phyloP scores from a whole-genome alignment of 2,329 filamentous ascomycete genomes.

The Aureobasidium sp. region DNA sequence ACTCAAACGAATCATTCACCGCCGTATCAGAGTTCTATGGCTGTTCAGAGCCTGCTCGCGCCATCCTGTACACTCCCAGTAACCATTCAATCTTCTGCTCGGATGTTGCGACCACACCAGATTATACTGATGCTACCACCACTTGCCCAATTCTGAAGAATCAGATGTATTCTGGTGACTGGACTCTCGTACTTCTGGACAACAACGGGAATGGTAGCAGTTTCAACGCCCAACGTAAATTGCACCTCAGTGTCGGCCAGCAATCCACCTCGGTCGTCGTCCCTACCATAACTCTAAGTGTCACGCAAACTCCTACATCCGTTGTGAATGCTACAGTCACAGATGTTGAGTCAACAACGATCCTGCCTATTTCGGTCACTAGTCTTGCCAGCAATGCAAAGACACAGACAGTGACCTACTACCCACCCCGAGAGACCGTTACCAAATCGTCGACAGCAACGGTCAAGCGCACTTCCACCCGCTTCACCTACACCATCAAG shows the following conservation, averaged over 20 bases:
- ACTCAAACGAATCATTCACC: slow-evolving; percentile 36
- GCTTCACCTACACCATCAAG: slow-evolving; percentile 5
- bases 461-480: slow-evolving; percentile 3
- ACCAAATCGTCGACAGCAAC: slow-evolving; percentile 12
- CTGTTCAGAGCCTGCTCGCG: slow-evolving; percentile 35
- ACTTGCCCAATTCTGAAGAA: slow-evolving; percentile 38
- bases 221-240: slow-evolving; percentile 40
- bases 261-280: slow-evolving; percentile 25
- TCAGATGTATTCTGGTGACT: slow-evolving; percentile 38
- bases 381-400: slow-evolving; percentile 25
- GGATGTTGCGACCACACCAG: slow-evolving; percentile 34
- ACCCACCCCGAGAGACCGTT: slow-evolving; percentile 18
- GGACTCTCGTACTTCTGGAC: slow-evolving; percentile 36
- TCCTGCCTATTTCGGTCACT: slow-evolving; percentile 17
- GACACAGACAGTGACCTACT: slow-evolving; percentile 13
- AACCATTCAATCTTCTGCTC: slow-evolving; percentile 36
- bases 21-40: slow-evolving; percentile 38
- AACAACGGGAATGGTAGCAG: slow-evolving; percentile 38
- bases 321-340: slow-evolving; percentile 24
- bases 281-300: slow-evolving; percentile 22
- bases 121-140: slow-evolving; percentile 32
- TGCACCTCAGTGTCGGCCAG: slow-evolving; percentile 31
- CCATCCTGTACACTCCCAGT: slow-evolving; percentile 36
- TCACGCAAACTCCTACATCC: slow-evolving; percentile 20
- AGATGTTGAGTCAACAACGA: neutral